A percentile compares a stretch with the other conserved stretches of the same genome.
These are phyloP conservation scores for Podospora anserina DNA, from an alignment of 495 filamentous ascomycete genomes.

Conservation along the genomic window DNA sequence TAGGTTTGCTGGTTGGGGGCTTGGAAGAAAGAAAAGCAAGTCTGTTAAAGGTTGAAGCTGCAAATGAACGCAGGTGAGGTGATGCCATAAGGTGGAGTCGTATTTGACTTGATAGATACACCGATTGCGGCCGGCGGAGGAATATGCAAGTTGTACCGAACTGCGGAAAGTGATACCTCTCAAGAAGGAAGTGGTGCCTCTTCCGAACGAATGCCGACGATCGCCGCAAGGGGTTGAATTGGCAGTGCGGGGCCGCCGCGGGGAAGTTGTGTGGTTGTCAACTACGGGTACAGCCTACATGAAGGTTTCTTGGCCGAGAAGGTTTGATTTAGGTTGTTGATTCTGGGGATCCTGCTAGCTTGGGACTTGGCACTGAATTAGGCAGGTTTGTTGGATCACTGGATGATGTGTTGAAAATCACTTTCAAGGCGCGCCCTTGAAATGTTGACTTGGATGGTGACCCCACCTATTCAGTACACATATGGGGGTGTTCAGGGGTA, in stretches of 20 bases:
- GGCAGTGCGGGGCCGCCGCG: not conserved
- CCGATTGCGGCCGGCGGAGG: not conserved
- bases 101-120: not conserved
- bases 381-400: no score
- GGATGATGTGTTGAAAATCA: no score
- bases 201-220: not conserved
- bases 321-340: not conserved
- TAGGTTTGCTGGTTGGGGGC: not conserved
- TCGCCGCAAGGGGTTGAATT: not conserved
- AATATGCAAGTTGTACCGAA: not conserved
- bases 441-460: not conserved
- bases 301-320: not conserved
- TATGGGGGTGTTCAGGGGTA: not conserved
- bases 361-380: not conserved
- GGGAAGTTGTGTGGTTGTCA: not conserved
- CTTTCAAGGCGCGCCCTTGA: not conserved
- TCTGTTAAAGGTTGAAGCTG: not conserved
- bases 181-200: not conserved
- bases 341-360: not conserved
- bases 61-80: constrained; percentile 10
- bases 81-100: constrained; percentile 1
- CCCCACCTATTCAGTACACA: not conserved
- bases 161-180: not conserved
- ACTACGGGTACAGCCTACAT: no score
- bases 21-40: not conserved